Evolutionary conservation across 345 rosid species (phyloP).

Genomic region (Geranium rotundifolium): DNA sequence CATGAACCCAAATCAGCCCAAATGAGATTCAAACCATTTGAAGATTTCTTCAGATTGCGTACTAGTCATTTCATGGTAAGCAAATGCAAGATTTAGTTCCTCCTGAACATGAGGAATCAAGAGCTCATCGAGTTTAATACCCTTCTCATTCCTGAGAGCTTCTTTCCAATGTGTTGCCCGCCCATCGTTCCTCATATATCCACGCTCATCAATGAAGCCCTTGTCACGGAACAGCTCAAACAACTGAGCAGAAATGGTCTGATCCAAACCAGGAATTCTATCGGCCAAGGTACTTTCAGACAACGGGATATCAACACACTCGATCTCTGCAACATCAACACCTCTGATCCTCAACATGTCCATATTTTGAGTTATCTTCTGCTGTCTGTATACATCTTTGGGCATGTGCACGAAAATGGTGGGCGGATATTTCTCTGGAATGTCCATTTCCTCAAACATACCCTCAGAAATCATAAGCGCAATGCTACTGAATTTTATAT

Average conservation of each 20-base stretch:
- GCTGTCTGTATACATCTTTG: slow-evolving; percentile 52
- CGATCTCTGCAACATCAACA: slow-evolving; percentile 63
- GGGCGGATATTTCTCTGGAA: slow-evolving; percentile 52
- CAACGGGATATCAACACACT: slow-evolving; percentile 59
- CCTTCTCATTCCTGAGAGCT: slow-evolving; percentile 28
- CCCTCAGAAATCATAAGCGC: slow-evolving; percentile 87
- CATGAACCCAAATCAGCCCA: slow-evolving; percentile 20
- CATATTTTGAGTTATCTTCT: slow-evolving; percentile 44
- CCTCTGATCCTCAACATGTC: slow-evolving; percentile 46
- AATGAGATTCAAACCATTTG: slow-evolving; percentile 82
- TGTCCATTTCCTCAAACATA: slow-evolving; percentile 44
- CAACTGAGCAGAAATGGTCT: slow-evolving; percentile 36
- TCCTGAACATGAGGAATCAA: slow-evolving; percentile 66
- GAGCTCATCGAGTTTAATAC: slow-evolving; percentile 27
- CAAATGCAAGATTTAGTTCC: slow-evolving; percentile 85
- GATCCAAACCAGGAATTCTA: slow-evolving; percentile 51
- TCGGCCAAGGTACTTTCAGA: slow-evolving; percentile 40
- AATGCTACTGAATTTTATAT: slow-evolving; percentile 54
- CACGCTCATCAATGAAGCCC: slow-evolving; percentile 57
- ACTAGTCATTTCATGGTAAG: slow-evolving; percentile 94
- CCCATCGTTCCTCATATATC: slow-evolving; percentile 72
- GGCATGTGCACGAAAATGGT: slow-evolving; percentile 95
- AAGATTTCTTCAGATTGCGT: slow-evolving; percentile 71
- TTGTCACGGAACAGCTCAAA: slow-evolving; percentile 40
- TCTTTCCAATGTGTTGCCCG: slow-evolving; percentile 55